Conservation (phyloP, 177 flowering plant genomes). For the Vitis hybrid region DNA sequence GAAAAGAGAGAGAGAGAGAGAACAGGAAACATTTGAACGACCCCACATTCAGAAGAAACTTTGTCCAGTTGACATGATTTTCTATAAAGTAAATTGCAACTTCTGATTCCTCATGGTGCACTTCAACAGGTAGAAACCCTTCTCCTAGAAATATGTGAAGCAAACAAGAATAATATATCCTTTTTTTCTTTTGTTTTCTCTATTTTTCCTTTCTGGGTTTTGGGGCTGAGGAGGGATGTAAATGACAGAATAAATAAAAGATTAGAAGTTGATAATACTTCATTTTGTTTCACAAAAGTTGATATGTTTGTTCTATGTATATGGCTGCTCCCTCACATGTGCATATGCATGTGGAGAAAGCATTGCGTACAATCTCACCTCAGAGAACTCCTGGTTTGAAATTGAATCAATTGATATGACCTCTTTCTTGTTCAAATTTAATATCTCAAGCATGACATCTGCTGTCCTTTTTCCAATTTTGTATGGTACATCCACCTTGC, state of each 20-base stretch:
- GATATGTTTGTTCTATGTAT: not conserved
- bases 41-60: too few relatives aligned
- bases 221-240: not conserved
- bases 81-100: not conserved
- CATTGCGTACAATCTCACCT: slow-evolving; percentile 32
- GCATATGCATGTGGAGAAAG: not conserved
- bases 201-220: not conserved
- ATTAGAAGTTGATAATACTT: slow-evolving; percentile 1
- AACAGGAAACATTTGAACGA: too few relatives aligned
- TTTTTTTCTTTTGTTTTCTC: not conserved
- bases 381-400: slow-evolving; percentile 63
- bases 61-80: not conserved
- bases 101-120: not conserved
- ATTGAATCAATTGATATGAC: slow-evolving; percentile 44
- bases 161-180: not conserved
- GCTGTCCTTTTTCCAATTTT: slow-evolving; percentile 40
- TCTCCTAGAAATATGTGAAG: not conserved
- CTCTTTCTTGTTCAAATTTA: slow-evolving; percentile 58
- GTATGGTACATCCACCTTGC: slow-evolving; percentile 45
- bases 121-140: not conserved
- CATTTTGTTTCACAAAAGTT: too few relatives aligned
- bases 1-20: too few relatives aligned
- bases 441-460: slow-evolving; percentile 47
- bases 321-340: not conserved
- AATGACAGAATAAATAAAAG: not conserved